A percentile compares a stretch with the other conserved stretches of the same genome.
Conservation (phyloP, 2,329 filamentous ascomycete species). For the Bertia moriformis region DNA sequence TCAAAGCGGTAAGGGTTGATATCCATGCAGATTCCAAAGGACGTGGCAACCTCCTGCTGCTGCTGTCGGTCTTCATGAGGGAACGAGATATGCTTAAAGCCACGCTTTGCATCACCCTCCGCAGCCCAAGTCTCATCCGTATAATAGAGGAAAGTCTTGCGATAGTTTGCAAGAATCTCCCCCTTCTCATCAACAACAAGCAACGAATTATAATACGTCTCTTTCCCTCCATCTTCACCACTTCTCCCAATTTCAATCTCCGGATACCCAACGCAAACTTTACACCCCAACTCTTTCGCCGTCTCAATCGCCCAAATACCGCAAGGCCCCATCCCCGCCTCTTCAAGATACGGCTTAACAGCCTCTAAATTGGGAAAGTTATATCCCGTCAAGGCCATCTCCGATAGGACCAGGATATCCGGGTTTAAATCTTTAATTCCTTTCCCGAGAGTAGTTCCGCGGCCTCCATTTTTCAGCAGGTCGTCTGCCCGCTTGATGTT, state of each 20-base stretch:
- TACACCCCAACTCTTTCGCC: conserved; percentile 36
- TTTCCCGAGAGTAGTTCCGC: neutral
- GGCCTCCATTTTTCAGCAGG: conserved; percentile 19
- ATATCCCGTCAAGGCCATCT: conserved; percentile 50
- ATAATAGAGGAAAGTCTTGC: conserved; percentile 52
- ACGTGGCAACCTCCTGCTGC: conserved; percentile 17
- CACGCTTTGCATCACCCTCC: conserved; percentile 24
- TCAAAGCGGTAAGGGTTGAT: conserved; percentile 49
- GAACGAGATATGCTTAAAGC: conserved; percentile 12
- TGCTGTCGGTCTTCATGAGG: no score
- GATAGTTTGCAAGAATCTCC: conserved; percentile 40
- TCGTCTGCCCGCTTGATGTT: conserved; percentile 26
- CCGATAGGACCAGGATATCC: conserved; percentile 45
- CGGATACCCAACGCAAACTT: conserved; percentile 51
- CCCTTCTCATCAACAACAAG: conserved; percentile 40
- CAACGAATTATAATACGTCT: conserved; percentile 39
- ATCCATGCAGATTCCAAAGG: conserved; percentile 34
- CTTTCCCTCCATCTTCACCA: conserved; percentile 1
- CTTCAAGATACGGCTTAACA: conserved; percentile 43
- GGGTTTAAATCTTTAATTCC: conserved; percentile 15
- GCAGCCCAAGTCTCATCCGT: conserved; percentile 51
- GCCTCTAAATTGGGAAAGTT: conserved; percentile 43
- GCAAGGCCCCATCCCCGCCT: conserved; percentile 34
- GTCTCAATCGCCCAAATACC: conserved; percentile 41
- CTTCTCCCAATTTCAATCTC: conserved; percentile 21